phyloP scores from a whole-genome alignment of 1,139 yeast genomes.

The Torulaspora pretoriensis region DNA sequence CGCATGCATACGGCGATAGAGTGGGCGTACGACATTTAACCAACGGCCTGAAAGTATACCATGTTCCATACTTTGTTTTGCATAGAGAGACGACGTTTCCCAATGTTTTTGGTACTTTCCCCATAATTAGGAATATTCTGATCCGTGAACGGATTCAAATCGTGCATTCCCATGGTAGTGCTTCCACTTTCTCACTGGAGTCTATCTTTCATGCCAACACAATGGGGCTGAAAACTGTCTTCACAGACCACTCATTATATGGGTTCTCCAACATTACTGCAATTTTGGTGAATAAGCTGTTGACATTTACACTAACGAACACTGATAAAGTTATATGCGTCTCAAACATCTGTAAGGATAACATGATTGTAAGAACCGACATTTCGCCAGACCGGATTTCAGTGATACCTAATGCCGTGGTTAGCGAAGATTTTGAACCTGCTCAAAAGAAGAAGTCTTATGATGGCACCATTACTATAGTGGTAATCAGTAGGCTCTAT shows the following conservation, averaged over 20 bases:
- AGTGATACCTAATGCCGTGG: slow-evolving; percentile 95
- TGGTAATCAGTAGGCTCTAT: slow-evolving; percentile 83
- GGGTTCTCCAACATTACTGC: slow-evolving; percentile 88
- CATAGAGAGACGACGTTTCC: slow-evolving; percentile 86
- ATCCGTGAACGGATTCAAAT: slow-evolving; percentile 82
- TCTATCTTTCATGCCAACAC: slow-evolving; percentile 86
- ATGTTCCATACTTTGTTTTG: slow-evolving; percentile 75
- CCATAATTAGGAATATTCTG: slow-evolving; percentile 77
- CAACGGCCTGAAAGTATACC: slow-evolving; percentile 89
- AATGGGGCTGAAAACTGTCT: slow-evolving; percentile 87
- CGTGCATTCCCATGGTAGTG: slow-evolving; percentile 93
- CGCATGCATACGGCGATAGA: slow-evolving; percentile 83
- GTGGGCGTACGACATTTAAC: slow-evolving; percentile 77
- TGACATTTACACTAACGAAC: slow-evolving; percentile 80
- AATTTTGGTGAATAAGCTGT: slow-evolving; percentile 77
- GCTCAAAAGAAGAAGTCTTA: slow-evolving; percentile 10
- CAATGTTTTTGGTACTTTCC: slow-evolving; percentile 82
- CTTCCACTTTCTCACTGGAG: slow-evolving; percentile 83
- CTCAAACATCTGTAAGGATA: slow-evolving; percentile 94
- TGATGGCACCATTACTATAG: slow-evolving; percentile 58
- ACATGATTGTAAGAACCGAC: slow-evolving; percentile 83
- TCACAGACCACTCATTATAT: slow-evolving; percentile 93
- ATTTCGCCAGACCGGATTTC: slow-evolving; percentile 74
- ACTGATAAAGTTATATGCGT: slow-evolving; percentile 93
- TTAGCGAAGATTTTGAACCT: slow-evolving; percentile 77